Conservation (phyloP, 2,329 filamentous ascomycete genomes). For the Claviceps arundinis region DNA sequence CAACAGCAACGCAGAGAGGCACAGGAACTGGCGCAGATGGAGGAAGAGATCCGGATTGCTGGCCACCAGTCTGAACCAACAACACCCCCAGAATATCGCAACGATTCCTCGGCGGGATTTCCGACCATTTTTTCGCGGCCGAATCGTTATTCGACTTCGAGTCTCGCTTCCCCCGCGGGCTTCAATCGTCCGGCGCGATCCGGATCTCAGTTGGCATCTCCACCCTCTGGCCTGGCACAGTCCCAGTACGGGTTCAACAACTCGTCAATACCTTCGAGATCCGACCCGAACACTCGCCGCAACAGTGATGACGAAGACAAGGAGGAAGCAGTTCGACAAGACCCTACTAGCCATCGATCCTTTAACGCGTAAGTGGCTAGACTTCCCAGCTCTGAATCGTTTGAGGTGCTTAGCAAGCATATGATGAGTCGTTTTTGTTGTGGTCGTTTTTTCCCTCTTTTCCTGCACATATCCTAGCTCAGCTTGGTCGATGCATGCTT, state of each 20-base stretch:
- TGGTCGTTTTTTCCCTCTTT: background rate
- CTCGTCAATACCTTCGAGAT: conserved; percentile 57
- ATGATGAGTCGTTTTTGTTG: background rate
- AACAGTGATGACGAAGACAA: conserved; percentile 90
- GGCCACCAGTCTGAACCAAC: conserved; percentile 89
- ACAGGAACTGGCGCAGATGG: conserved; percentile 72
- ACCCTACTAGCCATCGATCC: conserved; percentile 58
- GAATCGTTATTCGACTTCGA: conserved; percentile 80
- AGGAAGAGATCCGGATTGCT: conserved; percentile 51
- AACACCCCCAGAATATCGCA: conserved; percentile 85
- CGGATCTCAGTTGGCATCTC: conserved; percentile 69
- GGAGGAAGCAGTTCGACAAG: conserved; percentile 56
- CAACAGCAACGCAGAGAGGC: conserved; percentile 73
- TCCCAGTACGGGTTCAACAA: conserved; percentile 39
- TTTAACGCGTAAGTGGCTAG: conserved; percentile 60
- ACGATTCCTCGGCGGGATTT: conserved; percentile 55
- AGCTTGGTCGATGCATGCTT: background rate
- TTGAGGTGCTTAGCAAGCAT: background rate
- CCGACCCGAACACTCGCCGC: conserved; percentile 72
- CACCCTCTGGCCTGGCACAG: conserved; percentile 50
- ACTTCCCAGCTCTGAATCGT: background rate
- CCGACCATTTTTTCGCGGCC: conserved; percentile 69
- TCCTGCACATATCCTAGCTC: background rate
- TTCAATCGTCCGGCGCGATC: conserved; percentile 63
- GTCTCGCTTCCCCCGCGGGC: conserved; percentile 69